Evolutionary conservation across 2,329 filamentous ascomycete genomes (phyloP), one percentile per base, ranked within the genome.

Genomic region (Chalaropsis ovoidea): DNA sequence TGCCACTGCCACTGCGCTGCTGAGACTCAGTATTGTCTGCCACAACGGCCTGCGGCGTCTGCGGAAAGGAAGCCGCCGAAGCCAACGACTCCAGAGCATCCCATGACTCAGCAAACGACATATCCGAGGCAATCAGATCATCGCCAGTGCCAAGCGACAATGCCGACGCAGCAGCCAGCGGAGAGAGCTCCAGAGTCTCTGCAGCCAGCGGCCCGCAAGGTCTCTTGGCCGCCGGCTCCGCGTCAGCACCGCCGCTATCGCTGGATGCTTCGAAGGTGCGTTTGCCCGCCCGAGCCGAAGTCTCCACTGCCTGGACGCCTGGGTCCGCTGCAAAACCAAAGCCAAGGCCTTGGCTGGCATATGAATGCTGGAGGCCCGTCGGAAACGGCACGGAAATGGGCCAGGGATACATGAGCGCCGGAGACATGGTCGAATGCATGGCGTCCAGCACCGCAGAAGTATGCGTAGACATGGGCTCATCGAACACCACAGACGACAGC

Each of bases 361-460:
- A 39, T 39, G 54, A n/a, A 19, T 19, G 17, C 27, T n/a, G 54
- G 3, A 58, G 7, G 3, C 31, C 27, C 3, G 52, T 4, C 13
- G 11, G 54, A 39, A 39, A n/a, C 17, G 54, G 15, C 24, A 35
- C 10, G 39, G 17, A n/a, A 13, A 39, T 15, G 10, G 17, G 17
- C 31, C 27, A 39, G n/a, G 54, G 24, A 58, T 31, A 39, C 31
- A 39, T 8, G 17, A 39, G n/a, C 3, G 27, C 27, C 6, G 52
- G 52, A 17, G 27, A 27, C 27, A 58, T 58, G 13, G 54, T 58
- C 17, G 54, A 58, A 39, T 58, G 66, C 58, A 67, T 67, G 7
- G 63, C 66, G 31, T 65, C 66, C 4, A 67, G 31, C 3, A 67
- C 66, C 7, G 66, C 66, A 8, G 66, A 43, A 1, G 66, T 67